phyloP scores from a whole-genome alignment of 345 rosid genomes.

The Adansonia digitata region DNA sequence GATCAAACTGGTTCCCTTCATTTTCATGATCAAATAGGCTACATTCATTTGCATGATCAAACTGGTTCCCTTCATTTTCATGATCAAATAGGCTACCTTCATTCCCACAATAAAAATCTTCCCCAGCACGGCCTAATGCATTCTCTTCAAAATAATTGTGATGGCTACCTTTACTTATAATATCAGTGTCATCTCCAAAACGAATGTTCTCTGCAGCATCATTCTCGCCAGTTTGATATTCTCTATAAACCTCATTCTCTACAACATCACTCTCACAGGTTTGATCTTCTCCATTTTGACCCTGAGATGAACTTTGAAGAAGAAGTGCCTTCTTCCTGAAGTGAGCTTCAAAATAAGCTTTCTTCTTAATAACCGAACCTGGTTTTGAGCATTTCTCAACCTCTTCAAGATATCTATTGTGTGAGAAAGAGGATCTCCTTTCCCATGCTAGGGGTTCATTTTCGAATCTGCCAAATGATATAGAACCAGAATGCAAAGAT shows the following conservation, averaged over 20 bases:
- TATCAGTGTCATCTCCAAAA: slow-evolving; percentile 14
- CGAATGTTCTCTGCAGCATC: slow-evolving; percentile 21
- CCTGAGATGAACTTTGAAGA: slow-evolving; percentile 42
- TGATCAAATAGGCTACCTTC: slow-evolving; percentile 22
- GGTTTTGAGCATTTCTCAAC: slow-evolving; percentile 84
- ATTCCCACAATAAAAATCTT: slow-evolving; percentile 9
- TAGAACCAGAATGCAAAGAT: slow-evolving; percentile 71
- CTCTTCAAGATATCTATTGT: slow-evolving; percentile 86
- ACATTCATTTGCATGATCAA: slow-evolving; percentile 21
- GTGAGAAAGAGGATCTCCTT: slow-evolving; percentile 76
- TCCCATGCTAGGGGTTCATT: slow-evolving; percentile 76
- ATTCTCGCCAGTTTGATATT: slow-evolving; percentile 22
- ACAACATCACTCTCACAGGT: slow-evolving; percentile 21
- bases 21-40: slow-evolving; percentile 18
- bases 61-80: slow-evolving; percentile 1
- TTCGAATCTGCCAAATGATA: slow-evolving; percentile 94
- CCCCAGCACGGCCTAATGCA: background rate
- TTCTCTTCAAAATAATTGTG: slow-evolving; percentile 2
- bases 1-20: background rate
- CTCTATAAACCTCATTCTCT: slow-evolving; percentile 22
- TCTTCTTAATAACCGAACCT: slow-evolving; percentile 74
- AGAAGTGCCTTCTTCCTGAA: slow-evolving; percentile 67
- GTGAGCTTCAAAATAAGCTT: slow-evolving; percentile 85
- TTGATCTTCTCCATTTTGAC: slow-evolving; percentile 29
- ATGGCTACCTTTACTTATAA: slow-evolving; percentile 11